Evolutionary conservation across 495 filamentous ascomycete genomes (phyloP).

Genomic region (Chaetomium cochliodes): DNA sequence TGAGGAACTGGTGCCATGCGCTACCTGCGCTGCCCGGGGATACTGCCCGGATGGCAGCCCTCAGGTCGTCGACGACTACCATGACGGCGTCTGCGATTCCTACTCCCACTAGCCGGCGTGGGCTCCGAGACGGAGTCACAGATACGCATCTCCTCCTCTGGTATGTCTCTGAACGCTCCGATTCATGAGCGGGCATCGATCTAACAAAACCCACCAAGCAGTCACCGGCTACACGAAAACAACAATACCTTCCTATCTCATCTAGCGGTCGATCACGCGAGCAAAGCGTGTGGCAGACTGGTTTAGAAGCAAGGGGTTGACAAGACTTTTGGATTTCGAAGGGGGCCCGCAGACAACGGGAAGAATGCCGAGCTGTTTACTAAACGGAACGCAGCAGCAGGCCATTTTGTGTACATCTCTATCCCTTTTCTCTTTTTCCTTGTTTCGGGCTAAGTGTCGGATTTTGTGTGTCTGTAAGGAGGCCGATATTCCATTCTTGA

Average conservation of each 20-base stretch:
- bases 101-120: not conserved
- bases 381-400: not conserved
- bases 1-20: not conserved
- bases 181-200: no score
- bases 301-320: no score
- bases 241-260: no score
- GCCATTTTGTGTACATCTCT: not conserved
- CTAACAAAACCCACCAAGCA: not conserved
- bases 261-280: no score
- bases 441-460: not conserved
- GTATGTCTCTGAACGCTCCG: not conserved
- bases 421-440: not conserved
- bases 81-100: not conserved
- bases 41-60: not conserved
- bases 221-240: not conserved
- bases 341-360: not conserved
- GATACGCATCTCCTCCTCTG: not conserved
- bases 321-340: no score
- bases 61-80: not conserved
- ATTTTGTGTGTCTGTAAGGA: conserved; percentile 2
- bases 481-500: not conserved
- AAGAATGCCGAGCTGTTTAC: not conserved
- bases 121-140: no score
- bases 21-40: not conserved
- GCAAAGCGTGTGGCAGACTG: no score